phyloP scores from a whole-genome alignment of 352 stramenopile species.

The Pythium biforme region DNA sequence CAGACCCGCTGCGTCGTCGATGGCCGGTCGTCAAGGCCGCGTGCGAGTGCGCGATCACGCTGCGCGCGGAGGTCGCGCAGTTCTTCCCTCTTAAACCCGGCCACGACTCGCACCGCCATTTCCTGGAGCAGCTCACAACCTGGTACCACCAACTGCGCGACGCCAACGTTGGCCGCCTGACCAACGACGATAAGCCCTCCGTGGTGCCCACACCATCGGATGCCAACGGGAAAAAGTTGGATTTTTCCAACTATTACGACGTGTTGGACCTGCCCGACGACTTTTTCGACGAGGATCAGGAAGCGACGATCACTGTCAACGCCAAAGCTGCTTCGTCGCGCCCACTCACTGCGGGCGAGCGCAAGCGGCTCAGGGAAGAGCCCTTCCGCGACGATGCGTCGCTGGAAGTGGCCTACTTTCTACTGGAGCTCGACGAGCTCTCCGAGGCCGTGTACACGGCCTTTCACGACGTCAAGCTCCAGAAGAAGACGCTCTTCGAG shows the following conservation, averaged over 20 bases:
- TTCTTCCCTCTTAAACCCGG: background rate
- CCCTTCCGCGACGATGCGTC: constrained; percentile 15
- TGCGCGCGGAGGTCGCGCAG: constrained; percentile 8
- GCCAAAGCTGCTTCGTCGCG: background rate
- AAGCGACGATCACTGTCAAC: background rate
- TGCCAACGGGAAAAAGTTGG: background rate
- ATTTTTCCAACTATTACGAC: constrained; percentile 17
- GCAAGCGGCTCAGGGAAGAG: background rate
- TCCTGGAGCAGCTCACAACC: background rate
- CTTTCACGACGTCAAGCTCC: constrained; percentile 35
- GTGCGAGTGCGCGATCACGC: constrained; percentile 13
- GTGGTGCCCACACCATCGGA: background rate
- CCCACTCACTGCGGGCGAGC: background rate
- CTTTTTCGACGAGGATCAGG: background rate
- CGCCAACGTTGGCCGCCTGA: background rate
- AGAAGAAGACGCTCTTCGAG: constrained; percentile 36
- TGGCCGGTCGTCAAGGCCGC: constrained; percentile 2
- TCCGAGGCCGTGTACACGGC: constrained; percentile 23
- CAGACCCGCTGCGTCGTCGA: background rate
- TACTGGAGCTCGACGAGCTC: constrained; percentile 31
- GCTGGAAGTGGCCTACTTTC: constrained; percentile 28
- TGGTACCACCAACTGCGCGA: constrained; percentile 3
- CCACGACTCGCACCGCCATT: constrained; percentile 8
- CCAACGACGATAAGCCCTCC: too few species aligned
- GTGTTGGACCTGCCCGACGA: constrained; percentile 9